These are phyloP conservation scores for Fonsecaea monophora DNA, from an alignment of 2,329 filamentous ascomycete genomes.

Conservation along the genomic window DNA sequence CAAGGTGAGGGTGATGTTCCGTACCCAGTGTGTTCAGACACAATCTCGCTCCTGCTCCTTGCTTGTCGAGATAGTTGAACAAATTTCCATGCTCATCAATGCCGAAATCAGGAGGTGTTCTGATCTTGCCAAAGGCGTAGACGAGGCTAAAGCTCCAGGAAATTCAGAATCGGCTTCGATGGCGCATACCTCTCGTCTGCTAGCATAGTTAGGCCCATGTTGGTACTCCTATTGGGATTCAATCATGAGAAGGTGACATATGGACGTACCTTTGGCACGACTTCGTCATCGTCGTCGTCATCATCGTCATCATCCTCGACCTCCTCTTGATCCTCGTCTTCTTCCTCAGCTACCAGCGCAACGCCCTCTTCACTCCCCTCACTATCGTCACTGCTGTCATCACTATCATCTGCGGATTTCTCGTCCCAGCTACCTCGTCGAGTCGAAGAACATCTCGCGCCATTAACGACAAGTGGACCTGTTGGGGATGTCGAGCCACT, in stretches of 20 bases:
- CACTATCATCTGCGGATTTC: slow-evolving; percentile 24
- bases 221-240: not conserved
- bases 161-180: not conserved
- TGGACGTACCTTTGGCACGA: not conserved
- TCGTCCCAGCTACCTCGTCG: slow-evolving; percentile 19
- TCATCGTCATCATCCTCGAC: not conserved
- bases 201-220: not conserved
- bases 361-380: slow-evolving; percentile 16
- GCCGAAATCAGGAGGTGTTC: not conserved
- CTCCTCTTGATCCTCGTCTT: not conserved
- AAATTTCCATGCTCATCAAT: not conserved
- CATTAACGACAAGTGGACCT: slow-evolving; percentile 37
- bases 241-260: not conserved
- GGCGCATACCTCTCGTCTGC: not conserved
- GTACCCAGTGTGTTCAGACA: no score
- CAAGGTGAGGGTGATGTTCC: no score
- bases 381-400: slow-evolving; percentile 31
- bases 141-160: not conserved
- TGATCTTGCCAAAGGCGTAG: no score
- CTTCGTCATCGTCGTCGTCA: slow-evolving; percentile 3
- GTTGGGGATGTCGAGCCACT: slow-evolving; percentile 21
- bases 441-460: slow-evolving; percentile 23
- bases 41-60: no score
- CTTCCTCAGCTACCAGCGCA: slow-evolving; percentile 1
- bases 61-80: no score